Conservation (phyloP, 495 filamentous ascomycete species). For the Penicillium pulvis region DNA sequence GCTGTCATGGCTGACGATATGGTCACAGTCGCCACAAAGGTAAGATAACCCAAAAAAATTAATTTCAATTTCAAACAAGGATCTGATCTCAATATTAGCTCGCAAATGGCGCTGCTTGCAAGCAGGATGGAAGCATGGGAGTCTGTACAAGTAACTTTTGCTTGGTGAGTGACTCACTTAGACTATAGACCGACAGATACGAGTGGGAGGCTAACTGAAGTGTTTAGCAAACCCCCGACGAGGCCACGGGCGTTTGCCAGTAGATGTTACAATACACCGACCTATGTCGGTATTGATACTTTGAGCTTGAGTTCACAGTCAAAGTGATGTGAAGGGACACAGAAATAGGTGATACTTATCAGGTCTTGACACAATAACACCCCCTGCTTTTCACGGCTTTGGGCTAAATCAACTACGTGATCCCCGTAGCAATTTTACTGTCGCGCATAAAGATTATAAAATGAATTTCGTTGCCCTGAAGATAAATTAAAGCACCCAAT, state of each 20-base stretch:
- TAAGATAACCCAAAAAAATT: no score
- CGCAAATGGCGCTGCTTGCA: conserved; percentile 3
- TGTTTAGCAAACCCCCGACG: background rate
- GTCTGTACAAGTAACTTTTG: conserved; percentile 9
- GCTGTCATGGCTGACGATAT: conserved; percentile 3
- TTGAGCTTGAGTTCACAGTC: background rate
- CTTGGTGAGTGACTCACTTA: background rate
- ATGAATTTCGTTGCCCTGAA: background rate
- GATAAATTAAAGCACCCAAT: background rate
- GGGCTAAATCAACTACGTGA: background rate
- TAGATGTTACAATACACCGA: background rate
- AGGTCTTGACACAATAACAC: no score
- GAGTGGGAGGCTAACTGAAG: background rate
- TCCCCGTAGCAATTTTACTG: background rate
- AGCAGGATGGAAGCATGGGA: conserved; percentile 10
- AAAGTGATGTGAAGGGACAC: background rate
- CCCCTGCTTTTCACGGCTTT: no score
- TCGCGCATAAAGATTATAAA: background rate
- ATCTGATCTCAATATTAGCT: background rate
- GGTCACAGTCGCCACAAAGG: background rate
- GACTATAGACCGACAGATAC: background rate
- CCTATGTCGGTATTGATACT: background rate
- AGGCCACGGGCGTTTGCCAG: conserved; percentile 1
- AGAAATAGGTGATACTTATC: background rate
- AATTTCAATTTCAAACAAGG: no score